A percentile compares a stretch with the other conserved stretches of the same genome.
phyloP scores from a whole-genome alignment of 1,139 yeast genomes.

The Kazachstania sp. region DNA sequence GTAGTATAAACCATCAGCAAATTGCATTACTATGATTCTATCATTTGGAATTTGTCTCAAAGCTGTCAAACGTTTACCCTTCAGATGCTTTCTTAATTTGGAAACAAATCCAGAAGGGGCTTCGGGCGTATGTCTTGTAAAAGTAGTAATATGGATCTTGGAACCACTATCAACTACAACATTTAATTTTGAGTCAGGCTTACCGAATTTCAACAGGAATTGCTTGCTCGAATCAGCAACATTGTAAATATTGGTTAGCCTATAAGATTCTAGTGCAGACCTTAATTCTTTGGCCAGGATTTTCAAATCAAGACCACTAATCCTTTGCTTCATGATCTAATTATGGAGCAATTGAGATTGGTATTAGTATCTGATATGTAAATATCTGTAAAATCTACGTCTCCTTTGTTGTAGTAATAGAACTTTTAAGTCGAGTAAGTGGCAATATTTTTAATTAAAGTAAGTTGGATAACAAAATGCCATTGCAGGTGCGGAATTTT shows the following conservation, averaged over 20 bases:
- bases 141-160: conserved; percentile 69
- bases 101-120: conserved; percentile 80
- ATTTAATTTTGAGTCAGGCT: conserved; percentile 72
- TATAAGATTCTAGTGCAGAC: conserved; percentile 46
- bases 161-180: conserved; percentile 82
- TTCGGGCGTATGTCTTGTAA: conserved; percentile 69
- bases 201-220: conserved; percentile 68
- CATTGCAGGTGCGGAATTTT: too few species aligned
- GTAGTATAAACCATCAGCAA: conserved; percentile 71
- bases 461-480: too few species aligned
- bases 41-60: conserved; percentile 70
- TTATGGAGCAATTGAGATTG: too few species aligned
- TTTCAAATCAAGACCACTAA: conserved; percentile 74
- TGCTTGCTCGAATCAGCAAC: conserved; percentile 64
- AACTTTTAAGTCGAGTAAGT: too few species aligned
- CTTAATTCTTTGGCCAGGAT: conserved; percentile 61
- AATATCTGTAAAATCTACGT: too few species aligned
- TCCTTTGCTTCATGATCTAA: conserved; percentile 57
- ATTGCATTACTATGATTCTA: conserved; percentile 69
- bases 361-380: too few species aligned
- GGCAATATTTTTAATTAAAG: too few species aligned
- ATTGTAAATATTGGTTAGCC: conserved; percentile 82
- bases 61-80: conserved; percentile 65
- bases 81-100: conserved; percentile 78
- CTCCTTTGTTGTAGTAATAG: too few species aligned